Conservation (phyloP, 805 yeast genomes). For the Yarrowia divulgata region DNA sequence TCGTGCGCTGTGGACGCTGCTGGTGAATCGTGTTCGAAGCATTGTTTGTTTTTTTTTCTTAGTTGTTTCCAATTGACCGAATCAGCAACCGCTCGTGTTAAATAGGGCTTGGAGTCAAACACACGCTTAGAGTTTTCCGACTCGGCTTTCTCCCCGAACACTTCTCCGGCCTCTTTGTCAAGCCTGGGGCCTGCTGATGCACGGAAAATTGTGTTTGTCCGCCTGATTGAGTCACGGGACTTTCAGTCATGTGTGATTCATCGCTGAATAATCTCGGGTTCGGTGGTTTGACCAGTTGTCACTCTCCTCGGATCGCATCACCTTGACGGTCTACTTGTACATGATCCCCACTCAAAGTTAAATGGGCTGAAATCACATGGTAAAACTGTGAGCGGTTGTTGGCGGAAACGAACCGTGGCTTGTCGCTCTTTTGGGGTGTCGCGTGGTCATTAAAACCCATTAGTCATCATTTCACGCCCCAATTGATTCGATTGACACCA, state of each 20-base stretch:
- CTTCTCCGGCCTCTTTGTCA: not conserved
- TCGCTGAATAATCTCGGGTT: not conserved
- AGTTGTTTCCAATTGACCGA: not conserved
- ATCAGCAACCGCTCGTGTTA: constrained; percentile 34
- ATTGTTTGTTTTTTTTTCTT: constrained; percentile 1
- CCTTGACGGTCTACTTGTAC: constrained; percentile 3
- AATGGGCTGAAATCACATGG: constrained; percentile 27
- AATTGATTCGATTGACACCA: not conserved
- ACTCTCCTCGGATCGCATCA: not conserved
- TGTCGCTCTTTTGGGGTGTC: not conserved
- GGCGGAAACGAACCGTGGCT: not conserved
- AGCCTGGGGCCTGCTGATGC: not conserved
- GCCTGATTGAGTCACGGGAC: constrained; percentile 3
- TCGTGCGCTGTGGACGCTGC: constrained; percentile 33
- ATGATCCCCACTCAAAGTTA: constrained; percentile 29
- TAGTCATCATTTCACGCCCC: not conserved
- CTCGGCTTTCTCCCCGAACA: constrained; percentile 26
- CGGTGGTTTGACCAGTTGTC: not conserved
- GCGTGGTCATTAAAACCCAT: too few relatives aligned
- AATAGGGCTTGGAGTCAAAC: constrained; percentile 30
- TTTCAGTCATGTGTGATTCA: not conserved
- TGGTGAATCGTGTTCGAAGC: constrained; percentile 37
- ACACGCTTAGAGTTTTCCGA: constrained; percentile 30
- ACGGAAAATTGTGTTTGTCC: constrained; percentile 1
- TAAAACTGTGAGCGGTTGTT: constrained; percentile 1